A percentile compares a stretch with the other conserved stretches of the same genome.
phyloP scores from a whole-genome alignment of 164 flowering plant species.

The Annona squamosa region DNA sequence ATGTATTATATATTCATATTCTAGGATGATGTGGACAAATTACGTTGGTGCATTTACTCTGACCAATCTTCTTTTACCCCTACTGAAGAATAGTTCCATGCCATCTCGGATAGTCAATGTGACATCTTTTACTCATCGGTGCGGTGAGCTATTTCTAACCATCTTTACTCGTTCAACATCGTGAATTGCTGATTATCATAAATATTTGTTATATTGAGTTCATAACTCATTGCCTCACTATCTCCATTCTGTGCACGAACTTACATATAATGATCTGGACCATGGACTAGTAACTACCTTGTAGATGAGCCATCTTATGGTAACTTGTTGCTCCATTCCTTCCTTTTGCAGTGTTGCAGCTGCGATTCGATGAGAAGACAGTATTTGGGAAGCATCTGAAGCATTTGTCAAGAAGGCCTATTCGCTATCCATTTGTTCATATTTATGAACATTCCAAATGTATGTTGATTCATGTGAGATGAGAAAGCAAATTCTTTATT shows the following conservation, averaged over 20 bases:
- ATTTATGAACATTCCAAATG: constrained; percentile 75
- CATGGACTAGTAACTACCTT: neutral
- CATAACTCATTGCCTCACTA: neutral
- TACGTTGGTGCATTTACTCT: constrained; percentile 80
- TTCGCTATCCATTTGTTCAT: constrained; percentile 58
- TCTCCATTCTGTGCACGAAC: neutral
- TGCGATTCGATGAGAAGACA: constrained; percentile 41
- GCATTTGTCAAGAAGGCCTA: constrained; percentile 16
- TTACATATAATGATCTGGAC: neutral
- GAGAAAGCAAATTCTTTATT: neutral
- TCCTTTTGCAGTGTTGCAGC: constrained; percentile 36
- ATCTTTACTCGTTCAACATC: neutral
- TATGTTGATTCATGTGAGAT: constrained; percentile 25
- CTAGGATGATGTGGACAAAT: constrained; percentile 86
- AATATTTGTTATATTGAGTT: neutral
- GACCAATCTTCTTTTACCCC: constrained; percentile 68
- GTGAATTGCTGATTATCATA: neutral
- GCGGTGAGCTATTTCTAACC: constrained; percentile 35
- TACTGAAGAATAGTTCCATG: constrained; percentile 54
- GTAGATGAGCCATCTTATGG: neutral
- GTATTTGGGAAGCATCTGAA: constrained; percentile 34
- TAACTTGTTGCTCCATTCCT: neutral
- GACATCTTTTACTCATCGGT: constrained; percentile 82
- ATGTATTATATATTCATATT: constrained; percentile 4
- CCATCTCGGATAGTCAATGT: constrained; percentile 87